These are phyloP conservation scores for Aphanomyces astaci DNA, from an alignment of 352 stramenopile genomes.

Conservation along the genomic window DNA sequence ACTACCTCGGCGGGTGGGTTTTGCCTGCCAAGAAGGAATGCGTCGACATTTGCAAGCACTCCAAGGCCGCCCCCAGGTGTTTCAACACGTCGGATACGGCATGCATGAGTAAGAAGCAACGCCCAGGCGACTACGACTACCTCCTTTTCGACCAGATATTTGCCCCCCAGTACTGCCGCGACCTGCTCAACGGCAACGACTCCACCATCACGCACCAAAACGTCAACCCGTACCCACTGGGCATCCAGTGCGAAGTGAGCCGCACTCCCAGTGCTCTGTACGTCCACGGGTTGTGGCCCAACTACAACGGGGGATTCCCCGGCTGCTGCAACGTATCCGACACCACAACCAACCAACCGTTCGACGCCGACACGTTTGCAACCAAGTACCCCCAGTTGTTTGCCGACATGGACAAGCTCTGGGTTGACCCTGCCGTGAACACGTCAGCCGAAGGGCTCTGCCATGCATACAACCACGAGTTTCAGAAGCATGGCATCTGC, in stretches of 20 bases:
- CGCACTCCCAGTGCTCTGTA: conserved; percentile 47
- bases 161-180: conserved; percentile 71
- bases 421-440: conserved; percentile 52
- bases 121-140: conserved; percentile 65
- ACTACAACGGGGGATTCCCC: conserved; percentile 67
- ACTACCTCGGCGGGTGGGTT: conserved; percentile 63
- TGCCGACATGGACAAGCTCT: conserved; percentile 46
- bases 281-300: conserved; percentile 71
- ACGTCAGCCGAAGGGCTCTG: conserved; percentile 54
- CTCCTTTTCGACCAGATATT: conserved; percentile 71
- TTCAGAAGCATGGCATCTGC: conserved; percentile 77
- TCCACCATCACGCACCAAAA: conserved; percentile 76
- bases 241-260: conserved; percentile 37
- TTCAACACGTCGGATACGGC: conserved; percentile 36
- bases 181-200: conserved; percentile 58
- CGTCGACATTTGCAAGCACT: conserved; percentile 64
- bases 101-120: conserved; percentile 54
- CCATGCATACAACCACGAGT: conserved; percentile 79
- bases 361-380: conserved; percentile 39
- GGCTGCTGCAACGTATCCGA: conserved; percentile 62
- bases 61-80: conserved; percentile 48
- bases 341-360: conserved; percentile 48
- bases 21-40: conserved; percentile 38
- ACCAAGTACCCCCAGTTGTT: conserved; percentile 41
- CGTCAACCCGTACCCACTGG: conserved; percentile 53